phyloP scores from a whole-genome alignment of 495 filamentous ascomycete genomes.

The Amorphotheca resinae region DNA sequence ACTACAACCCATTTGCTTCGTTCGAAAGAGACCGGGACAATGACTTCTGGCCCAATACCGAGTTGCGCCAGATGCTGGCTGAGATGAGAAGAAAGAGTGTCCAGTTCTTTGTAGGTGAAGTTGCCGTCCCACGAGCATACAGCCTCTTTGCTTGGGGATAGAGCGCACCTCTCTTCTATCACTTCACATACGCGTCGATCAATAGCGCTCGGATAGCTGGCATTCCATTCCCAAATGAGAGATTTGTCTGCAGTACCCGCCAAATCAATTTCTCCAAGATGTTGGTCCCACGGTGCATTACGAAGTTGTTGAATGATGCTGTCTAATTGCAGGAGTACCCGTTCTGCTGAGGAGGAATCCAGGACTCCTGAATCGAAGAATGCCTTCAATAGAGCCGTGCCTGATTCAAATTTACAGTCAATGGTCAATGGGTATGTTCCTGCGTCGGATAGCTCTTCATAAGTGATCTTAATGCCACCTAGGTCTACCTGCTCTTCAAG shows the following conservation, averaged over 20 bases:
- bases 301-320: neutral
- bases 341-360: neutral
- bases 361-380: neutral
- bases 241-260: neutral
- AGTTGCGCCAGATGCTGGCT: neutral
- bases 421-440: neutral
- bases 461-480: neutral
- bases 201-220: neutral
- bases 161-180: neutral
- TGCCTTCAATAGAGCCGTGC: neutral
- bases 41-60: neutral
- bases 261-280: neutral
- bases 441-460: neutral
- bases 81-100: constrained; percentile 4
- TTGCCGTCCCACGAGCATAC: constrained; percentile 35
- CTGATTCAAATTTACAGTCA: neutral
- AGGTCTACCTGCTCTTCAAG: neutral
- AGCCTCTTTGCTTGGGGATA: constrained; percentile 1
- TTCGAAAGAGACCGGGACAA: constrained; percentile 24
- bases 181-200: neutral
- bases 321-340: neutral
- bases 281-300: neutral
- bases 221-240: neutral
- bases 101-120: constrained; percentile 21
- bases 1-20: constrained; percentile 33